Evolutionary conservation across 768 basidiomycete species (phyloP).

Genomic region (Mycena albidolilacea): DNA sequence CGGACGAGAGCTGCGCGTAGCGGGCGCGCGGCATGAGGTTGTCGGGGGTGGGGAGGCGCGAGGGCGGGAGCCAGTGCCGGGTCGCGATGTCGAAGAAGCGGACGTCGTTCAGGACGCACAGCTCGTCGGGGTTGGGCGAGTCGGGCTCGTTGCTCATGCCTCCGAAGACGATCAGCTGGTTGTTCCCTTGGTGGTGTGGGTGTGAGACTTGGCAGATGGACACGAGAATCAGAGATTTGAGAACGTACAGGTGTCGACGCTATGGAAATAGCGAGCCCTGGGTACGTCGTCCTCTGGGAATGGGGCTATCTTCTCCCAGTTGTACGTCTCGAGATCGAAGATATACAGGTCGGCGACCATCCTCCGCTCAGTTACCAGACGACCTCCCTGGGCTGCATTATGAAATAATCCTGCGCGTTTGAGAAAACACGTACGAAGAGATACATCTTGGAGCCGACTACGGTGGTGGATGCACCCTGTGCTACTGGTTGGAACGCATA

Average conservation of each 20-base stretch:
- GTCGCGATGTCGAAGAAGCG: slow-evolving; percentile 87
- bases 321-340: slow-evolving; percentile 86
- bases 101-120: slow-evolving; percentile 94
- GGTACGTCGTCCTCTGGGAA: slow-evolving; percentile 80
- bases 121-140: slow-evolving; percentile 79
- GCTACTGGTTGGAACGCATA: slow-evolving; percentile 5
- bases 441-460: slow-evolving; percentile 90
- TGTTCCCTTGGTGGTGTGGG: slow-evolving; percentile 75
- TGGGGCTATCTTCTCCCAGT: slow-evolving; percentile 81
- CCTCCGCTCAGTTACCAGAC: slow-evolving; percentile 86
- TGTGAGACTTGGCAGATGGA: slow-evolving; percentile 10
- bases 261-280: slow-evolving; percentile 94
- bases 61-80: slow-evolving; percentile 77
- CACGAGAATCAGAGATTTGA: not conserved
- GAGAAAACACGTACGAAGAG: slow-evolving; percentile 76
- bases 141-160: slow-evolving; percentile 92
- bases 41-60: slow-evolving; percentile 57
- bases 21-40: slow-evolving; percentile 83
- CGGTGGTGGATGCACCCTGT: slow-evolving; percentile 92
- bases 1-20: slow-evolving; percentile 94
- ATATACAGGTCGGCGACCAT: slow-evolving; percentile 94
- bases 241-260: slow-evolving; percentile 83
- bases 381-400: slow-evolving; percentile 75
- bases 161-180: slow-evolving; percentile 93
- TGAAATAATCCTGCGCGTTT: not conserved